Percentiles rank a stretch among this genome's conserved stretches.
Evolutionary conservation across 2,329 filamentous ascomycete genomes (phyloP).

Genomic region (Colletotrichum endophyticum): DNA sequence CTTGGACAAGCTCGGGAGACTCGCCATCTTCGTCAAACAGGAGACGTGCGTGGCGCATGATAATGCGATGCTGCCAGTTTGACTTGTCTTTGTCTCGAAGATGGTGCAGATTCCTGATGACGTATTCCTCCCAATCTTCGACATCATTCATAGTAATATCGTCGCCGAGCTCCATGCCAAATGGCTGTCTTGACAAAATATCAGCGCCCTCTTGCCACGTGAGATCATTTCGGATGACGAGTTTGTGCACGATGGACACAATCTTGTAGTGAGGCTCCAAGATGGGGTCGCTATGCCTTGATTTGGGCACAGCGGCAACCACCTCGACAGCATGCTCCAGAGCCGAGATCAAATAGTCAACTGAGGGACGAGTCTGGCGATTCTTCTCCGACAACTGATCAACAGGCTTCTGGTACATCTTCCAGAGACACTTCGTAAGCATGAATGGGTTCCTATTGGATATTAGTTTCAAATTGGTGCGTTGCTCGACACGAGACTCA

Average conservation of each 20-base stretch:
- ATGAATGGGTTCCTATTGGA: conserved; percentile 58
- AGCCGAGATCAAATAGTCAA: conserved; percentile 48
- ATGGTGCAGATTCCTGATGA: conserved; percentile 55
- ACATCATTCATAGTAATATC: conserved; percentile 57
- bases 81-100: conserved; percentile 80
- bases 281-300: conserved; percentile 73
- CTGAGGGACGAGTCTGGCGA: conserved; percentile 37
- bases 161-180: conserved; percentile 53
- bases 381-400: conserved; percentile 51
- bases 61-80: conserved; percentile 94
- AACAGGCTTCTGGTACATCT: conserved; percentile 60
- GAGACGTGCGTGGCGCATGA: conserved; percentile 71
- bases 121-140: conserved; percentile 66
- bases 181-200: conserved; percentile 61
- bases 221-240: conserved; percentile 64
- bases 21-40: conserved; percentile 51
- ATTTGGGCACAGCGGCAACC: conserved; percentile 57
- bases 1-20: conserved; percentile 62
- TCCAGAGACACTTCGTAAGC: conserved; percentile 68
- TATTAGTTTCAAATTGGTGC: not conserved
- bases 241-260: conserved; percentile 80
- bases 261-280: conserved; percentile 95
- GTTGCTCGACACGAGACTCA: conserved; percentile 33
- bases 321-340: conserved; percentile 58
- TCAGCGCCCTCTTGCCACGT: conserved; percentile 52